Conservation (phyloP, 2,329 filamentous ascomycete species). For the Aspergillus sojae region DNA sequence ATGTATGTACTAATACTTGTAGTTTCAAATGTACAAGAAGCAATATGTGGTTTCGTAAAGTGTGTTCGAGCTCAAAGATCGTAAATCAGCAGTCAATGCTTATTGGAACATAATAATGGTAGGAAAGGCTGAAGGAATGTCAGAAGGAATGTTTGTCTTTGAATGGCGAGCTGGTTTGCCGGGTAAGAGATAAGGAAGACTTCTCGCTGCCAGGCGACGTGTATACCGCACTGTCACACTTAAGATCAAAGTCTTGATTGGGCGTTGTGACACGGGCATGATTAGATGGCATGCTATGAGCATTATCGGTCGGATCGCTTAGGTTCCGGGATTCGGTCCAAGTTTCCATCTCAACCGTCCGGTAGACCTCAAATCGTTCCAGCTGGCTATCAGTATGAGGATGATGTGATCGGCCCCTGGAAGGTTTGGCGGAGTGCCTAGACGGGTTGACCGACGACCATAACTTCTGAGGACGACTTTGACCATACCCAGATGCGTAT, state of each 20-base stretch:
- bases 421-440: conserved; percentile 21
- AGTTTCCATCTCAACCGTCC: conserved; percentile 40
- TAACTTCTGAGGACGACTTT: conserved; percentile 24
- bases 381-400: conserved; percentile 17
- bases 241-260: conserved; percentile 21
- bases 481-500: conserved; percentile 22
- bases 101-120: too few relatives aligned
- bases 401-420: conserved; percentile 13
- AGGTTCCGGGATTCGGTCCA: conserved; percentile 30
- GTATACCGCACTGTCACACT: conserved; percentile 19
- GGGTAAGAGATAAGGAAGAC: conserved; percentile 20
- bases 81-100: background rate
- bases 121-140: background rate
- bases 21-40: background rate
- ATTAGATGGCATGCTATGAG: conserved; percentile 23
- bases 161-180: conserved; percentile 9
- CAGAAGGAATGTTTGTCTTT: conserved; percentile 9
- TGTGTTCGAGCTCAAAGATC: background rate
- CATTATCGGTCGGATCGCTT: conserved; percentile 15
- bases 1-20: background rate
- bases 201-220: conserved; percentile 26
- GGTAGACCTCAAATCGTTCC: conserved; percentile 34
- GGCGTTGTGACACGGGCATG: conserved; percentile 18
- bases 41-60: background rate
- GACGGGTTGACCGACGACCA: conserved; percentile 28